These are phyloP conservation scores for Neurospora intermedia DNA, from an alignment of 495 filamentous ascomycete species.

Conservation along the genomic window DNA sequence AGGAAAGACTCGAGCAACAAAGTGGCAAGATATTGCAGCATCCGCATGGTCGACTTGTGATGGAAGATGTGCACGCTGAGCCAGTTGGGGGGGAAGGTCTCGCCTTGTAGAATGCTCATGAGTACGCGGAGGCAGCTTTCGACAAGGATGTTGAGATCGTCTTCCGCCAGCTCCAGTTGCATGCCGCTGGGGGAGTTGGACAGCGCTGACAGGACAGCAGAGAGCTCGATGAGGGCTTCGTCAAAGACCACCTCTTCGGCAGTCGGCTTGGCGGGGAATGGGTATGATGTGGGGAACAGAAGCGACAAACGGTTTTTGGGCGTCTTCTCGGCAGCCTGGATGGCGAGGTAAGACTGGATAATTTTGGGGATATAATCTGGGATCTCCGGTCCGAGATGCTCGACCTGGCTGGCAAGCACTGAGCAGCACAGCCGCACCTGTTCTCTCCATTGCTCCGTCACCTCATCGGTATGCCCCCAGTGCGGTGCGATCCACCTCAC, in stretches of 20 bases:
- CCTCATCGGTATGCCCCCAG: conserved; percentile 67
- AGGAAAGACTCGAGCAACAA: conserved; percentile 70
- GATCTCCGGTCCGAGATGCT: conserved; percentile 66
- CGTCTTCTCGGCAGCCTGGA: conserved; percentile 52
- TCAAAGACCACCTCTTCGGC: conserved; percentile 59
- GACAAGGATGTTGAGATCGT: conserved; percentile 65
- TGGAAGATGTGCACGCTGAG: conserved; percentile 91
- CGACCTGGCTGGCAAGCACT: conserved; percentile 73
- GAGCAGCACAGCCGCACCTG: conserved; percentile 89
- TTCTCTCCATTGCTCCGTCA: conserved; percentile 80
- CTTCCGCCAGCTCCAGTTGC: conserved; percentile 58
- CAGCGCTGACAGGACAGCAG: conserved; percentile 73
- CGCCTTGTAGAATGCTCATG: conserved; percentile 77
- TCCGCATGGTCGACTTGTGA: conserved; percentile 81
- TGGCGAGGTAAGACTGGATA: conserved; percentile 73
- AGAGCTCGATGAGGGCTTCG: conserved; percentile 80
- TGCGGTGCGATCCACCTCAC: conserved; percentile 87
- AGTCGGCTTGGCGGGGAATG: conserved; percentile 68
- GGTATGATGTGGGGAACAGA: conserved; percentile 82
- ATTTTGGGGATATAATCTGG: conserved; percentile 86
- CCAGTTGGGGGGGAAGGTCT: conserved; percentile 85
- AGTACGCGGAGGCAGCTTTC: conserved; percentile 69
- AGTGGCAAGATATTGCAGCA: conserved; percentile 70
- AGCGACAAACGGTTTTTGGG: conserved; percentile 65
- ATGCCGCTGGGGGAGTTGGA: conserved; percentile 58